Conservation (phyloP, 202 grass and related monocot genomes). For the Zizania palustris region DNA sequence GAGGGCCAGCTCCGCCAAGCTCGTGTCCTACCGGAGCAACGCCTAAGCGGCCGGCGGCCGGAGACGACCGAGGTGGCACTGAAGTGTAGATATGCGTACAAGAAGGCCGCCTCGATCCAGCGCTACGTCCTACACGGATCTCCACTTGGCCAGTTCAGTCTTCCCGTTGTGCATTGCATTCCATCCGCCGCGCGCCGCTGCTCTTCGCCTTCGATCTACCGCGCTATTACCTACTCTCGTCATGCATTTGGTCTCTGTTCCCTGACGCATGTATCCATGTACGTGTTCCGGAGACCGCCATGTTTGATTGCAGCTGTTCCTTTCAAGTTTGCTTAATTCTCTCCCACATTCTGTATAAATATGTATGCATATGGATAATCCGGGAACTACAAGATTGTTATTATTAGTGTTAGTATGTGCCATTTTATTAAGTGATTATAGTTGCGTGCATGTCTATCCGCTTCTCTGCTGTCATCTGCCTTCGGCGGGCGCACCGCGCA, state of each 20-base stretch:
- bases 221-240: not conserved
- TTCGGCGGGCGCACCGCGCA: not conserved
- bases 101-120: conserved; percentile 17
- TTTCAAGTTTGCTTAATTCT: conserved; percentile 21
- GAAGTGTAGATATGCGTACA: conserved; percentile 53
- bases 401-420: not conserved
- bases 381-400: not conserved
- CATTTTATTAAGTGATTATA: not conserved
- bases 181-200: no score
- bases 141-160: not conserved
- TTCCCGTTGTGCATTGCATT: no score
- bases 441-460: not conserved
- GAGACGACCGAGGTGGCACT: not conserved
- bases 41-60: conserved; percentile 31
- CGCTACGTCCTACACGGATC: not conserved
- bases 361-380: conserved; percentile 32
- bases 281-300: conserved; percentile 23
- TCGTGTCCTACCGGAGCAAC: conserved; percentile 68
- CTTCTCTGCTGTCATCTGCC: not conserved
- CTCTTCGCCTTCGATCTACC: conserved; percentile 12
- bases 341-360: conserved; percentile 20
- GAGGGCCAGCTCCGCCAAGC: conserved; percentile 62
- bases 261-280: conserved; percentile 17
- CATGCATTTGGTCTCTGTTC: conserved; percentile 2
- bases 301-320: conserved; percentile 23